A percentile compares a stretch with the other conserved stretches of the same genome.
Evolutionary conservation across 1,139 yeast genomes (phyloP).

Genomic region (Pichia sp.): DNA sequence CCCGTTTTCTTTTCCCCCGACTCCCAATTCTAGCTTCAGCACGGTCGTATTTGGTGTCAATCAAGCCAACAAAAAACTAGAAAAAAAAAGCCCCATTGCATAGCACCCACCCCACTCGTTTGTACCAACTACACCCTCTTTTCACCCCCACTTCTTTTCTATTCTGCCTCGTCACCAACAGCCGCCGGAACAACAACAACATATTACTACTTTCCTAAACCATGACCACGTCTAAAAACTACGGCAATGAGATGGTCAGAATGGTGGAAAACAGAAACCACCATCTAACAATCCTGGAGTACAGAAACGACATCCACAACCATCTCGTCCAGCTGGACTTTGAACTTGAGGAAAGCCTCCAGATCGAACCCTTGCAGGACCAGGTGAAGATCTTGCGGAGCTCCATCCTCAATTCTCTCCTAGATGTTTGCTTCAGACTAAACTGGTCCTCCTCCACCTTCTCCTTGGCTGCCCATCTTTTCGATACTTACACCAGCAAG

Average conservation of each 20-base stretch:
- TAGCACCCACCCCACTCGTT: too few relatives aligned
- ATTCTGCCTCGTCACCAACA: not conserved
- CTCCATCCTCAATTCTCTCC: slow-evolving; percentile 45
- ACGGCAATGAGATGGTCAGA: slow-evolving; percentile 17
- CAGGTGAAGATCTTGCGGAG: slow-evolving; percentile 22
- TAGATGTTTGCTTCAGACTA: slow-evolving; percentile 49
- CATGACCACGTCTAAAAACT: slow-evolving; percentile 4
- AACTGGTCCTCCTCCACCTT: slow-evolving; percentile 49
- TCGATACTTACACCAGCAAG: slow-evolving; percentile 51
- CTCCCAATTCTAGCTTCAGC: too few relatives aligned
- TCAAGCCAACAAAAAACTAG: not conserved
- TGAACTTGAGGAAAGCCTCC: slow-evolving; percentile 21
- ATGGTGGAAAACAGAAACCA: slow-evolving; percentile 28
- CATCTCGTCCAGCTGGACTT: slow-evolving; percentile 25
- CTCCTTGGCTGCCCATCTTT: slow-evolving; percentile 50
- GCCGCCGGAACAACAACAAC: too few relatives aligned
- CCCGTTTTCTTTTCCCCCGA: not conserved
- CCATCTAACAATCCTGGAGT: slow-evolving; percentile 25
- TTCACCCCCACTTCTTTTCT: not conserved
- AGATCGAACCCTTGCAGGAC: slow-evolving; percentile 21
- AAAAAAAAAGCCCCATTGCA: not conserved
- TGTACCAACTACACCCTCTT: not conserved
- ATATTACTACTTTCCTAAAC: not conserved
- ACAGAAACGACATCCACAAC: slow-evolving; percentile 27
- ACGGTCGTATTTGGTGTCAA: not conserved